phyloP scores from a whole-genome alignment of 2,329 filamentous ascomycete genomes.

The Curvularia spicifera region DNA sequence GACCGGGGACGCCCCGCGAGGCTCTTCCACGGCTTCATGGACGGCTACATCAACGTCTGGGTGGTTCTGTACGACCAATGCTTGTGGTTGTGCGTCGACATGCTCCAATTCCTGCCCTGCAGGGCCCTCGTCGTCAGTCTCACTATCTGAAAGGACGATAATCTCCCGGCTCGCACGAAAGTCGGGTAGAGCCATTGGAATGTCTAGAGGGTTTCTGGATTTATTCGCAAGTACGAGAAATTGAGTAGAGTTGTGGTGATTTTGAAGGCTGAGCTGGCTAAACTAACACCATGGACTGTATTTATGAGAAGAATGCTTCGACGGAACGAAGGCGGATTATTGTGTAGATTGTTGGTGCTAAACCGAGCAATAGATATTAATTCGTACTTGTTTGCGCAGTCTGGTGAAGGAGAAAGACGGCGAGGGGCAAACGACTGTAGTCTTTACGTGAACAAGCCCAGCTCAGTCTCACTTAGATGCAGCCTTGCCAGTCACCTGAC shows the following conservation, averaged over 20 bases:
- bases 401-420: conserved; percentile 8
- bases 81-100: conserved; percentile 12
- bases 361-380: conserved; percentile 16
- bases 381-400: conserved; percentile 2
- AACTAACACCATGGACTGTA: not conserved
- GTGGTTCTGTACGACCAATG: conserved; percentile 9
- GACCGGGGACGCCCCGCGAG: not conserved
- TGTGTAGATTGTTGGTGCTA: not conserved
- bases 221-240: not conserved
- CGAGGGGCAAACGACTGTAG: conserved; percentile 10
- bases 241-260: not conserved
- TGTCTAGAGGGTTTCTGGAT: not conserved
- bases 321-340: not conserved
- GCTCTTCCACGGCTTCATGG: conserved; percentile 9
- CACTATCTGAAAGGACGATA: conserved; percentile 34
- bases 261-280: conserved; percentile 3
- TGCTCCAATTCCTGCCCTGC: conserved; percentile 9
- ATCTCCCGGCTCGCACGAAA: conserved; percentile 15
- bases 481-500: conserved; percentile 22
- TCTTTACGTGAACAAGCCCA: conserved; percentile 8
- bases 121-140: conserved; percentile 17
- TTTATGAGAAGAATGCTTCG: not conserved
- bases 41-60: conserved; percentile 12
- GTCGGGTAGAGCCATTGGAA: conserved; percentile 20
- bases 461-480: conserved; percentile 12